Evolutionary conservation across 2,329 filamentous ascomycete genomes (phyloP), one percentile per base, ranked within the genome.

Genomic region (Fusarium hainanense): DNA sequence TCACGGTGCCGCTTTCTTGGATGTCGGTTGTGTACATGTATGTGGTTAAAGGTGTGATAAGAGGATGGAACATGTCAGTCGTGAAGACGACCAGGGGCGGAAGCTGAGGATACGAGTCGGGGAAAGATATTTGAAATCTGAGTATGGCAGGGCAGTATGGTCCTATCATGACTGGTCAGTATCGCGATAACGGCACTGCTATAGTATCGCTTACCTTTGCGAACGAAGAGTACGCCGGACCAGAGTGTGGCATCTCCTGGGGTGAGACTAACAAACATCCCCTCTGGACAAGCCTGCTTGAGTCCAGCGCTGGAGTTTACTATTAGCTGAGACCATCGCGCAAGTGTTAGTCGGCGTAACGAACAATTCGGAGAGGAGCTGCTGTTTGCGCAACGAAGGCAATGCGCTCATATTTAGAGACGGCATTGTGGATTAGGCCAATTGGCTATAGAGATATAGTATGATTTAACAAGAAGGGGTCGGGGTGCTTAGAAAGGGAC

Each of bases 11-110:
- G 58, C 88, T 87, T 66, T 90, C 90, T 66, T 92, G 88, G 37
- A 92, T 89, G 60, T 92, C 90, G 66, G 93, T 94, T 43, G 93
- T 92, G 82, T 97, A 97, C 77, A 93, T 96, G 81, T 97, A 97
- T 6, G 93, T 97, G n/a, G 94, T 97, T 66, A 97, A 85, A 40
- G 96, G 94, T 10, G 94, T 94, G 71, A 98, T 90, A 43, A 99
- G 85, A 20, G 95, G 95, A 78, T 99, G 95, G 79, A 98, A 99
- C 72, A 98, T 91, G 78, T 98, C 95, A 72, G 93, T 97, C 47
- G 89, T 88, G 80, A 99, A 97, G 57, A 91, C 95, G 70, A 99
- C 89, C 20, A 94, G 85, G 12, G 96, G 96, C 52, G 95, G 93
- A 21, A 93, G 82, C 54, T 85, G 82, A 14, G 95, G 95, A 78